A percentile compares a stretch with the other conserved stretches of the same genome.
Evolutionary conservation across 192 early-diverging fungal genomes (phyloP).

Genomic region (Linnemannia schmuckeri): DNA sequence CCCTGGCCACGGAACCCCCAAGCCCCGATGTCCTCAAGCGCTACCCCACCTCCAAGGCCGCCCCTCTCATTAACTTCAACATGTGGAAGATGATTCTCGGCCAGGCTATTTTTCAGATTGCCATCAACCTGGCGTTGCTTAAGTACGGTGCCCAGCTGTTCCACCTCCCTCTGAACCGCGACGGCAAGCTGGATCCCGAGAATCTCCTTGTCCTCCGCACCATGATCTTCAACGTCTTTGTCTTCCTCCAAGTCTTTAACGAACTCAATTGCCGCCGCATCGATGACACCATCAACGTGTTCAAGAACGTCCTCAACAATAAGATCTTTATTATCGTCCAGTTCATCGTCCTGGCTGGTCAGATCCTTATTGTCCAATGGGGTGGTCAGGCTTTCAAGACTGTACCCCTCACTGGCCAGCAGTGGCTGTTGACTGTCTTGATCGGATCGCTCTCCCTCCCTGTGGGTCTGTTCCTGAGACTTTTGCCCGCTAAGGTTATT

Average conservation of each 20-base stretch:
- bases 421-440: conserved; percentile 86
- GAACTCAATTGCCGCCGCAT: conserved; percentile 92
- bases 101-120: conserved; percentile 91
- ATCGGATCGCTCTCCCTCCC: conserved; percentile 87
- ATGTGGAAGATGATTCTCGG: conserved; percentile 95
- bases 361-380: conserved; percentile 88
- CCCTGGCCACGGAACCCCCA: conserved; percentile 92
- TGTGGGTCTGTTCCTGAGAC: conserved; percentile 85
- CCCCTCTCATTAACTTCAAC: conserved; percentile 83
- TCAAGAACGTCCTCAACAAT: conserved; percentile 85
- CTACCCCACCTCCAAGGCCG: conserved; percentile 78
- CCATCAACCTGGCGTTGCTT: conserved; percentile 74
- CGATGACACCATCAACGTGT: conserved; percentile 83
- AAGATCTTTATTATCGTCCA: conserved; percentile 84
- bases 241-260: conserved; percentile 95
- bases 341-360: conserved; percentile 75
- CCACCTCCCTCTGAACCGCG: conserved; percentile 52
- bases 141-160: conserved; percentile 71
- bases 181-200: conserved; percentile 18
- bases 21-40: conserved; percentile 85
- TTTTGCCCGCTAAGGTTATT: conserved; percentile 76
- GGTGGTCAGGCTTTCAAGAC: conserved; percentile 93
- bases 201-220: conserved; percentile 70
- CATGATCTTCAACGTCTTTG: conserved; percentile 93
- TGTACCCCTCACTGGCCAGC: conserved; percentile 67